Evolutionary conservation across 2,329 filamentous ascomycete species (phyloP).

Genomic region (Cadophora luteo-olivacea): DNA sequence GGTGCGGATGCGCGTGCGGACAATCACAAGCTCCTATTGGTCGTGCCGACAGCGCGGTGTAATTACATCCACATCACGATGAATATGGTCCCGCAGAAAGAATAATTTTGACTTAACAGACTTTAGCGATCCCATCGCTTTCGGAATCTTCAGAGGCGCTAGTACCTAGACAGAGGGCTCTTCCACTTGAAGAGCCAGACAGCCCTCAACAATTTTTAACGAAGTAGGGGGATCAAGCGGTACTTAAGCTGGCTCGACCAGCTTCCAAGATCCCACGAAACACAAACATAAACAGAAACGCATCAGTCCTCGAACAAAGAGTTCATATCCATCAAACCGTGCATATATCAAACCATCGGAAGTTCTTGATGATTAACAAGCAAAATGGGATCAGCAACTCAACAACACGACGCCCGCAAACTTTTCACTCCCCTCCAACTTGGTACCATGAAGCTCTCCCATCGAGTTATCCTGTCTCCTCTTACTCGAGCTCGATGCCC

Average conservation of each 20-base stretch:
- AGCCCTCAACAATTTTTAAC: background rate
- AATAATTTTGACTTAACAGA: no score
- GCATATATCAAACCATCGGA: background rate
- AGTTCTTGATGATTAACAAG: background rate
- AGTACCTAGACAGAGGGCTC: background rate
- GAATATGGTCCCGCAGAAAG: background rate
- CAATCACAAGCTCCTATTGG: background rate
- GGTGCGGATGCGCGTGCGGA: conserved; percentile 21
- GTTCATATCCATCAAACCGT: background rate
- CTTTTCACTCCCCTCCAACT: conserved; percentile 51
- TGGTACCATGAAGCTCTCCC: conserved; percentile 49
- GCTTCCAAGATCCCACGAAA: no score
- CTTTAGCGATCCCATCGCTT: background rate
- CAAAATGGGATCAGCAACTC: conserved; percentile 1
- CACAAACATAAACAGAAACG: no score
- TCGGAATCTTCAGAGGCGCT: background rate
- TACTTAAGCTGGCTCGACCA: background rate
- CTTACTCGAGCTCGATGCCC: conserved; percentile 53
- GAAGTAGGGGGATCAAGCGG: no score
- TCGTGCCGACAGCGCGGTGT: no score
- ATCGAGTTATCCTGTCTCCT: conserved; percentile 57
- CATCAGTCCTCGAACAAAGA: background rate
- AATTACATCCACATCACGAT: background rate
- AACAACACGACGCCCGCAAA: conserved; percentile 5
- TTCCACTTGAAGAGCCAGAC: no score